These are phyloP conservation scores for Huntiella moniliformis DNA, from an alignment of 2,329 filamentous ascomycete species.

Conservation along the genomic window DNA sequence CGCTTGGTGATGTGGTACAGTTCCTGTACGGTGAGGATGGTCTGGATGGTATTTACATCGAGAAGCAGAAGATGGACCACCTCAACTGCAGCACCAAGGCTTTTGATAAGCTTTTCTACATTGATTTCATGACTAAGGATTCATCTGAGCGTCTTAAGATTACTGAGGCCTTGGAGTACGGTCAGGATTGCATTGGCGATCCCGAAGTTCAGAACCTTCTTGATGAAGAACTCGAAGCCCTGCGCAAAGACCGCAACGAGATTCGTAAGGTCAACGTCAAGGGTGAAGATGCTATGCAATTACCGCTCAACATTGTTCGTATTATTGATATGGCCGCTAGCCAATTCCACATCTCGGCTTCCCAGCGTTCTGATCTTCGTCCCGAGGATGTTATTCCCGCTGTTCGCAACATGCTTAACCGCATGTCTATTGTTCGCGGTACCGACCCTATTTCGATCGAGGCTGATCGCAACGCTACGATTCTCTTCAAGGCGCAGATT, in stretches of 20 bases:
- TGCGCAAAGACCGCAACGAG: slow-evolving; percentile 54
- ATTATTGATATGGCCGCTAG: slow-evolving; percentile 82
- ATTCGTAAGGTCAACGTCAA: slow-evolving; percentile 53
- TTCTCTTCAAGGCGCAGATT: slow-evolving; percentile 81
- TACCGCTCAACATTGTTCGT: slow-evolving; percentile 79
- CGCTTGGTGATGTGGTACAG: slow-evolving; percentile 85
- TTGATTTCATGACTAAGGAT: slow-evolving; percentile 63
- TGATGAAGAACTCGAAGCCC: slow-evolving; percentile 70
- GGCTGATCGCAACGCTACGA: slow-evolving; percentile 72
- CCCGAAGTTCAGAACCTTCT: slow-evolving; percentile 71
- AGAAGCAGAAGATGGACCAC: slow-evolving; percentile 77
- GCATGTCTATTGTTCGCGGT: slow-evolving; percentile 72
- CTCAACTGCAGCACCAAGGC: slow-evolving; percentile 60
- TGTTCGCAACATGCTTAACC: slow-evolving; percentile 54
- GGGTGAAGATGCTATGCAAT: slow-evolving; percentile 69
- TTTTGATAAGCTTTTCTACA: slow-evolving; percentile 64
- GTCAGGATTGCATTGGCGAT: slow-evolving; percentile 71
- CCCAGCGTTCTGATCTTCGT: slow-evolving; percentile 71
- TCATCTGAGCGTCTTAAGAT: slow-evolving; percentile 33
- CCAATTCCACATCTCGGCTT: slow-evolving; percentile 76
- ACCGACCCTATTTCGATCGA: slow-evolving; percentile 65
- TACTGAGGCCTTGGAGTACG: slow-evolving; percentile 48
- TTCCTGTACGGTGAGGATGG: slow-evolving; percentile 97
- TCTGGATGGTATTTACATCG: slow-evolving; percentile 80
- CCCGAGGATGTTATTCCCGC: slow-evolving; percentile 72